Evolutionary conservation across 352 stramenopile genomes (phyloP).

Genomic region (Phytopythium mirpurense): DNA sequence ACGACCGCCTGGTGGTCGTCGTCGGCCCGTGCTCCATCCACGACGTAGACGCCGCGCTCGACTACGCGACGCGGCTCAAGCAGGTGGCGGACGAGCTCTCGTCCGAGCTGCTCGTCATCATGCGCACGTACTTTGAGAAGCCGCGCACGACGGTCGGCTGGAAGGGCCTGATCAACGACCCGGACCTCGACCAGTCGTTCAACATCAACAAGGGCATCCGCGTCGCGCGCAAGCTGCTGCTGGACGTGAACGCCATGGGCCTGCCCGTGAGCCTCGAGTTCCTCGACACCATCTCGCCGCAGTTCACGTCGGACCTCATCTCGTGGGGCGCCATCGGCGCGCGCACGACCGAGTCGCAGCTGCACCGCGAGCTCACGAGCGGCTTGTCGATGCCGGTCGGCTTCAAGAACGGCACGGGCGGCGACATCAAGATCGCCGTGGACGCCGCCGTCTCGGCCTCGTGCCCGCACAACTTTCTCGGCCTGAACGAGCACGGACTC

Average conservation of each 20-base stretch:
- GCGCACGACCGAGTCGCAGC: conserved; percentile 78
- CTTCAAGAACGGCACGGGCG: conserved; percentile 84
- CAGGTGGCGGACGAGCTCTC: conserved; percentile 43
- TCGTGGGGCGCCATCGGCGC: conserved; percentile 82
- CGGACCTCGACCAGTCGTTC: conserved; percentile 76
- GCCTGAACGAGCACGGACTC: conserved; percentile 75
- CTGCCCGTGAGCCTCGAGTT: conserved; percentile 78
- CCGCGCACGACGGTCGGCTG: conserved; percentile 78
- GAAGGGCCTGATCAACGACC: conserved; percentile 87
- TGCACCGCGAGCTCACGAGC: conserved; percentile 78
- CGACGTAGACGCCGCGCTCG: conserved; percentile 63
- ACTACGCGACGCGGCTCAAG: conserved; percentile 68
- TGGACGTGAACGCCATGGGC: conserved; percentile 77
- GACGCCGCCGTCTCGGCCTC: conserved; percentile 66
- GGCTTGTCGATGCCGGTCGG: conserved; percentile 79
- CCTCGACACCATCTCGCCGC: conserved; percentile 77
- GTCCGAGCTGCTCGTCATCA: conserved; percentile 73
- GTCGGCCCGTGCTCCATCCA: conserved; percentile 84
- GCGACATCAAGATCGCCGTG: conserved; percentile 77
- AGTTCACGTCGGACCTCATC: conserved; percentile 75
- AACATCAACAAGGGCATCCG: conserved; percentile 89
- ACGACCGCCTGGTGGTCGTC: conserved; percentile 71
- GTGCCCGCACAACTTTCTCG: conserved; percentile 76
- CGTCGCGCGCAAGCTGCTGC: conserved; percentile 74
- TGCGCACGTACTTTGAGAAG: conserved; percentile 88